Evolutionary conservation across 805 yeast species (phyloP).

Genomic region (Starmerella roubikii): DNA sequence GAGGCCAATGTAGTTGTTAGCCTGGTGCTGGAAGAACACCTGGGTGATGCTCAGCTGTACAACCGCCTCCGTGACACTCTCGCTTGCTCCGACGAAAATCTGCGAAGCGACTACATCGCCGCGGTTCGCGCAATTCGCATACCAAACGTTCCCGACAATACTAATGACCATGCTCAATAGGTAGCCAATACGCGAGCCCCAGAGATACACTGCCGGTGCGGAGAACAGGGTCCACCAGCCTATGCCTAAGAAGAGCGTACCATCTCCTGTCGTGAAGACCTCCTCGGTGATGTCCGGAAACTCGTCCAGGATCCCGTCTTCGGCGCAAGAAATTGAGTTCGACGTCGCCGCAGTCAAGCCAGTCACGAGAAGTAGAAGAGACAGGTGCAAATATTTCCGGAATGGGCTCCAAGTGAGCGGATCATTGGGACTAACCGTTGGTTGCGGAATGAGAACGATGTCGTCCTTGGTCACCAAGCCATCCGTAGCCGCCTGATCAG

Average conservation of each 20-base stretch:
- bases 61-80: conserved; percentile 68
- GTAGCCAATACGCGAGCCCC: conserved; percentile 53
- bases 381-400: conserved; percentile 36
- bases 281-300: conserved; percentile 47
- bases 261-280: conserved; percentile 69
- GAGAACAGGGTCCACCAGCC: conserved; percentile 47
- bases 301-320: conserved; percentile 47
- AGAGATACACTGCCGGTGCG: conserved; percentile 16
- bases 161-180: conserved; percentile 48
- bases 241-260: conserved; percentile 57
- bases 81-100: conserved; percentile 68
- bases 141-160: conserved; percentile 56
- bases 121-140: conserved; percentile 40
- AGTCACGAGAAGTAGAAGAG: conserved; percentile 28
- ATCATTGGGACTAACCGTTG: conserved; percentile 55
- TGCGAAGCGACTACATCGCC: conserved; percentile 65
- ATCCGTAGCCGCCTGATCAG: conserved; percentile 24
- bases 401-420: conserved; percentile 48
- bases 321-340: conserved; percentile 61
- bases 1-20: conserved; percentile 56
- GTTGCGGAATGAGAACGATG: conserved; percentile 49
- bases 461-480: conserved; percentile 22
- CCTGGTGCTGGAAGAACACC: conserved; percentile 62
- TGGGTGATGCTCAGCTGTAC: conserved; percentile 53
- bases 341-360: conserved; percentile 43